These are phyloP conservation scores for Solanum gracilifrons DNA, from an alignment of 257 asterid genomes.

Conservation along the genomic window DNA sequence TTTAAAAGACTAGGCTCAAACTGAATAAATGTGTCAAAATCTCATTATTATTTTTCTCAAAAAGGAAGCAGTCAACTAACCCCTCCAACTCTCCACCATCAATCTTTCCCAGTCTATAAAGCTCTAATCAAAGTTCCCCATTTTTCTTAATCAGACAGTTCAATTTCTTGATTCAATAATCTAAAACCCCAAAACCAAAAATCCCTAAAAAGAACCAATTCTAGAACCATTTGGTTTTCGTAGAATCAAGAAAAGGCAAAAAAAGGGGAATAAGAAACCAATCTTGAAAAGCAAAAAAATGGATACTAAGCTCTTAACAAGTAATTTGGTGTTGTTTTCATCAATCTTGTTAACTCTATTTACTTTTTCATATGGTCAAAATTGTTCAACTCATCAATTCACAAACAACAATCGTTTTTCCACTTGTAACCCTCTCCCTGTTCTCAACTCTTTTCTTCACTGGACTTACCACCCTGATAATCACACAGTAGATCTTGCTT, in stretches of 20 bases:
- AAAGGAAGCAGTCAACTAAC: too few species aligned
- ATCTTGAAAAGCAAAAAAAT: not conserved
- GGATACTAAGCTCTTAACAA: conserved; percentile 6
- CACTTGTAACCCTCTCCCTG: not conserved
- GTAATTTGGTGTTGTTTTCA: conserved; percentile 3
- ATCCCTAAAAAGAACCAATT: not conserved
- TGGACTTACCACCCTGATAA: not conserved
- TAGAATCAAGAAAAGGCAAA: not conserved
- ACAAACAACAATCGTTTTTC: not conserved
- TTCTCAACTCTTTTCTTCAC: conserved; percentile 1
- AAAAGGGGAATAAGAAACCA: not conserved
- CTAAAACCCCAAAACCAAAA: not conserved
- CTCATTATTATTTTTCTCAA: too few species aligned
- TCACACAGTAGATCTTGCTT: conserved; percentile 8
- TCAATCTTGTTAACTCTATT: not conserved
- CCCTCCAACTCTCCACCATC: not conserved
- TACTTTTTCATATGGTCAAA: conserved; percentile 17
- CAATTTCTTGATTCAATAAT: not conserved
- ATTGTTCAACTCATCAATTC: conserved; percentile 3
- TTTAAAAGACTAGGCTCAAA: not conserved
- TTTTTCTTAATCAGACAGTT: not conserved
- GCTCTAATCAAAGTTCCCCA: not conserved
- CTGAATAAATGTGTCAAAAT: not conserved
- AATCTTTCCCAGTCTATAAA: not conserved
- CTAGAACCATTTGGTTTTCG: not conserved